A percentile compares a stretch with the other conserved stretches of the same genome.
Evolutionary conservation across 257 asterid genomes (phyloP).

Genomic region (Cordia subcordata): DNA sequence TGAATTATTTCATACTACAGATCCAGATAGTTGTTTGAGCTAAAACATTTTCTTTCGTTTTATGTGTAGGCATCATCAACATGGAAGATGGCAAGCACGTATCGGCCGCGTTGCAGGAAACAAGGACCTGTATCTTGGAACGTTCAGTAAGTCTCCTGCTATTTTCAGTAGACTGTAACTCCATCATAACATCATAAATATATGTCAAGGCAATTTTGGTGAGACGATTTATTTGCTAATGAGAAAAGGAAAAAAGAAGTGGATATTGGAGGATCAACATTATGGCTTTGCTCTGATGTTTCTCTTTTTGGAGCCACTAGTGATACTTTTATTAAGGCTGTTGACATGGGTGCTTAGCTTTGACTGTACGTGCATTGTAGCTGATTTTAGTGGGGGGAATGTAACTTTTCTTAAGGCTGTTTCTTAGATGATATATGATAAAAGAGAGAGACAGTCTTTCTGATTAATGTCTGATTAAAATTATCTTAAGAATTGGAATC

Average conservation of each 20-base stretch:
- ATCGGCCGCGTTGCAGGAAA: constrained; percentile 55
- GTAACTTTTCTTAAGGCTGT: constrained; percentile 23
- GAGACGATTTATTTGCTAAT: not conserved
- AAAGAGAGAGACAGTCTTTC: not conserved
- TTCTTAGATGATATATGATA: constrained; percentile 15
- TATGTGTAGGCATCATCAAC: constrained; percentile 42
- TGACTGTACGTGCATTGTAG: constrained; percentile 13
- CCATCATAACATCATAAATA: too few relatives aligned
- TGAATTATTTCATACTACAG: too few relatives aligned
- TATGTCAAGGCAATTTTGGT: too few relatives aligned
- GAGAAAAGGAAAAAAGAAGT: not conserved
- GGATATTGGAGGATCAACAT: constrained; percentile 1
- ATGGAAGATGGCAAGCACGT: constrained; percentile 56
- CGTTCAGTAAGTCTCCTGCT: constrained; percentile 33
- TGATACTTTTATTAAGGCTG: constrained; percentile 28
- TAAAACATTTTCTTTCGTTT: not conserved
- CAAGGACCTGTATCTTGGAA: constrained; percentile 53
- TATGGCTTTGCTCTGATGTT: constrained; percentile 8
- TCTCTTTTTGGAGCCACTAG: constrained; percentile 16
- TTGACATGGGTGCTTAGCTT: constrained; percentile 8
- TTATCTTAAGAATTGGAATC: not conserved
- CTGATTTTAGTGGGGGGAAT: constrained; percentile 12
- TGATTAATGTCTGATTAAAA: not conserved
- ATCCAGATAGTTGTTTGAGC: not conserved
- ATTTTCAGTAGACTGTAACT: not conserved